Evolutionary conservation across 1,284 basidiomycete species (phyloP).

Genomic region (Lignosus rhinocerotis): DNA sequence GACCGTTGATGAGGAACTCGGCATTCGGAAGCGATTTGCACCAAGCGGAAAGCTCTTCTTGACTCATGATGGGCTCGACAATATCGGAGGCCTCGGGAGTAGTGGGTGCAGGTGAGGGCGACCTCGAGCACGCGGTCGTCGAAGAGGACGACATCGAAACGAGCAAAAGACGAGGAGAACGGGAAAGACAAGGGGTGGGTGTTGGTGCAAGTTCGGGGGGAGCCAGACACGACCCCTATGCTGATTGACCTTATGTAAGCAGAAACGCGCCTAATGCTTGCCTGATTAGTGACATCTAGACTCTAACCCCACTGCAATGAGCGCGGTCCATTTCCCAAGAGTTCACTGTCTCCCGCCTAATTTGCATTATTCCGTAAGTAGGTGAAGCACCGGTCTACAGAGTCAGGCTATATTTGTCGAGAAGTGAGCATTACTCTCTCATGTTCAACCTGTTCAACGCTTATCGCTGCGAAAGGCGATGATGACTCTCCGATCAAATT

Average conservation of each 20-base stretch:
- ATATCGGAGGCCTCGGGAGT: slow-evolving; percentile 66
- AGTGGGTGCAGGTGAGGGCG: slow-evolving; percentile 68
- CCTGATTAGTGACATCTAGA: too few species aligned
- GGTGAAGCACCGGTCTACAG: too few species aligned
- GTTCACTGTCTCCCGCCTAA: too few species aligned
- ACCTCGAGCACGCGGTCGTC: slow-evolving; percentile 50
- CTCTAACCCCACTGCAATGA: too few species aligned
- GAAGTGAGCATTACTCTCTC: not conserved
- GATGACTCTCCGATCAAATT: not conserved
- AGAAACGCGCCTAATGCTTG: too few species aligned
- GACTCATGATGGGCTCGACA: slow-evolving; percentile 47
- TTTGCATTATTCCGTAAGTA: too few species aligned
- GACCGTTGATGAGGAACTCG: slow-evolving; percentile 35
- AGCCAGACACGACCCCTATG: not conserved
- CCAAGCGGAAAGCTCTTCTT: slow-evolving; percentile 60
- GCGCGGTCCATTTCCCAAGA: too few species aligned
- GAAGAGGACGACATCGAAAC: slow-evolving; percentile 53
- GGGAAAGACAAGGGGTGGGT: slow-evolving; percentile 3
- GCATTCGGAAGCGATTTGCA: slow-evolving; percentile 48
- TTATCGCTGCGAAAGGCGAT: not conserved
- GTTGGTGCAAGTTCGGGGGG: not conserved
- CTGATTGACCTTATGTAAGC: slow-evolving; percentile 7
- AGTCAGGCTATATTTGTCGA: not conserved
- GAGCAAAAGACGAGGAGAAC: slow-evolving; percentile 3
- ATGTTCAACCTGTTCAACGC: not conserved